Evolutionary conservation across 768 basidiomycete species (phyloP), one percentile per base, ranked within the genome.

Genomic region (Glaciozyma martinii): DNA sequence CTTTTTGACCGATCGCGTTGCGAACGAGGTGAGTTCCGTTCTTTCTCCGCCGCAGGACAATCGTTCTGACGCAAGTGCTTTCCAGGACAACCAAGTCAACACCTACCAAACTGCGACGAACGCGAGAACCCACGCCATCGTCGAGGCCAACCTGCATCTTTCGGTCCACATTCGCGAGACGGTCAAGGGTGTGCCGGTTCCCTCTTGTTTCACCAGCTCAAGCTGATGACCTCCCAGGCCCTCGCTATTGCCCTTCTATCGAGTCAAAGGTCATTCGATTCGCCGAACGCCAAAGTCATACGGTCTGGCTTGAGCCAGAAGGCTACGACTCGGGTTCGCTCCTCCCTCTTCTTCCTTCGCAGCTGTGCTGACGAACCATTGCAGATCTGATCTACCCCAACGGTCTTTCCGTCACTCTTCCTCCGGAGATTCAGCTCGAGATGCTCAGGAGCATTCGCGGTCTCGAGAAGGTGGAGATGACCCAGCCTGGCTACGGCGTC

Each of bases 141-240:
- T 93, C 43, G 81, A 80, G 52, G 84, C 86, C 56, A 90, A 86
- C 72, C 77, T 93, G 49, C 86, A 89, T 71, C 78, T 83, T 1
- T 88, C 88, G 44, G 80, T 89, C 9, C 91, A 93, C 74, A 87
- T 94, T 12, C 87, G 89, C 72, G 90, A 93, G 75, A 87, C 89
- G 0, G 87, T 85, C 76, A 90, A 88, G 78, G 90, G 89, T 84
- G 12, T 5, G 62, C 16, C 7, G 1, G 19, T 53, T 43, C 60
- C 32, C 7, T 21, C 19, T 47, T 43, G 43, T n/a, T 19, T 52
- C 9, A 33, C 13, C n/a, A 3, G 30, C 43, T 5, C 27, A 59
- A 23, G 19, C 1, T 15, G 54, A 25, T 23, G 21, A 3, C 27
- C 16, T 6, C 27, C 1, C 61, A 90, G 89, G 90, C 3, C 91